These are phyloP conservation scores for Clitopilus passeckerianus DNA, from an alignment of 768 basidiomycete genomes.

Conservation along the genomic window DNA sequence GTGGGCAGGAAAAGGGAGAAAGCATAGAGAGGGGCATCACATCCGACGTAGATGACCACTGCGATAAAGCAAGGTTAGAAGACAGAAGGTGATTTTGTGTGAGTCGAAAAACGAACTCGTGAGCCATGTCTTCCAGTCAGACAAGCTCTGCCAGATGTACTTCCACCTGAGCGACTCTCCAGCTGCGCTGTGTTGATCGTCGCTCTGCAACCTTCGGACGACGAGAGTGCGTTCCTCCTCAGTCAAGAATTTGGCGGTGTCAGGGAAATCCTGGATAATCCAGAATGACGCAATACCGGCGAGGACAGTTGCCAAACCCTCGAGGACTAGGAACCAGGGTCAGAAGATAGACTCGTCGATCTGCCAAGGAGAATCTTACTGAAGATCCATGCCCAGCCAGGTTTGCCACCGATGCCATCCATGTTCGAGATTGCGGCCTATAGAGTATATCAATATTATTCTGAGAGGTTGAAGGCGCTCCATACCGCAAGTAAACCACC, in stretches of 20 bases:
- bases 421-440: slow-evolving; percentile 67
- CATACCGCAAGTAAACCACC: slow-evolving; percentile 68
- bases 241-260: slow-evolving; percentile 73
- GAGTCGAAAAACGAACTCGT: slow-evolving; percentile 29
- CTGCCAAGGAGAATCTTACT: slow-evolving; percentile 24
- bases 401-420: slow-evolving; percentile 64
- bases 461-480: slow-evolving; percentile 19
- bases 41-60: slow-evolving; percentile 56
- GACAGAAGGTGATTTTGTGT: not conserved
- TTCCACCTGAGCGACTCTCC: slow-evolving; percentile 58
- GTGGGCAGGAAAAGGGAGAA: slow-evolving; percentile 76
- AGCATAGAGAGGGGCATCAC: slow-evolving; percentile 68
- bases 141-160: slow-evolving; percentile 52
- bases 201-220: slow-evolving; percentile 58
- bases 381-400: slow-evolving; percentile 71
- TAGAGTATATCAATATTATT: slow-evolving; percentile 4
- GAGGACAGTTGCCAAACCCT: slow-evolving; percentile 65
- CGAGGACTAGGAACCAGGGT: slow-evolving; percentile 36
- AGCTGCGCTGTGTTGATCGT: slow-evolving; percentile 69
- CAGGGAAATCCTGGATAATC: slow-evolving; percentile 81
- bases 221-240: slow-evolving; percentile 65
- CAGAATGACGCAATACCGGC: slow-evolving; percentile 65
- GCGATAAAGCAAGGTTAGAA: not conserved
- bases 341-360: not conserved
- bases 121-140: slow-evolving; percentile 76